Conservation (phyloP, 768 basidiomycete species). For the Russula sp. region DNA sequence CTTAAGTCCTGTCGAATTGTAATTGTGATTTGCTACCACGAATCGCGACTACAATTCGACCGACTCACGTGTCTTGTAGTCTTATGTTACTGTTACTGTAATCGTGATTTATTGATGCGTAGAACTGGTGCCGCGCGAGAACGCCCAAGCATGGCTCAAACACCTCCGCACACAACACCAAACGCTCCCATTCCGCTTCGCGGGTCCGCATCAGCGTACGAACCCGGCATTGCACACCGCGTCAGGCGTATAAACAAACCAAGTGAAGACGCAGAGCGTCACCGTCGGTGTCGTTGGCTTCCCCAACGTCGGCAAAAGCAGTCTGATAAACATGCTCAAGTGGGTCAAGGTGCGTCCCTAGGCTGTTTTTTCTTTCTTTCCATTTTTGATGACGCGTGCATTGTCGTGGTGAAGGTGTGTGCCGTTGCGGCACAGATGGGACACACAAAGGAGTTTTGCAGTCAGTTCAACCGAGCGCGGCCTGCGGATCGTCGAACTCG, state of each 20-base stretch:
- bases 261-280: constrained; percentile 56
- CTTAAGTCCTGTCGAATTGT: too few relatives aligned
- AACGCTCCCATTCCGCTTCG: constrained; percentile 85
- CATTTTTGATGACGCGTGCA: neutral
- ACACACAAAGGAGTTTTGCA: constrained; percentile 48
- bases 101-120: constrained; percentile 4
- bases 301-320: constrained; percentile 97
- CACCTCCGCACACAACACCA: constrained; percentile 88
- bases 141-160: constrained; percentile 87
- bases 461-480: constrained; percentile 86
- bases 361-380: neutral
- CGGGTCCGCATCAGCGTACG: constrained; percentile 70
- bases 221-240: constrained; percentile 75
- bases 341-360: constrained; percentile 57
- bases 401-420: neutral
- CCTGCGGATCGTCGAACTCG: constrained; percentile 86
- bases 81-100: too few relatives aligned
- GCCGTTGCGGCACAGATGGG: too few relatives aligned
- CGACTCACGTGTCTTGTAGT: too few relatives aligned
- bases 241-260: constrained; percentile 81
- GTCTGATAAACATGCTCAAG: constrained; percentile 89
- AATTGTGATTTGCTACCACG: too few relatives aligned
- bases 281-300: constrained; percentile 94
- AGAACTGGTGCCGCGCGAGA: constrained; percentile 88
- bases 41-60: too few relatives aligned